Evolutionary conservation across 345 rosid genomes (phyloP), one percentile per base, ranked within the genome.

Genomic region (Erodium maritimum): DNA sequence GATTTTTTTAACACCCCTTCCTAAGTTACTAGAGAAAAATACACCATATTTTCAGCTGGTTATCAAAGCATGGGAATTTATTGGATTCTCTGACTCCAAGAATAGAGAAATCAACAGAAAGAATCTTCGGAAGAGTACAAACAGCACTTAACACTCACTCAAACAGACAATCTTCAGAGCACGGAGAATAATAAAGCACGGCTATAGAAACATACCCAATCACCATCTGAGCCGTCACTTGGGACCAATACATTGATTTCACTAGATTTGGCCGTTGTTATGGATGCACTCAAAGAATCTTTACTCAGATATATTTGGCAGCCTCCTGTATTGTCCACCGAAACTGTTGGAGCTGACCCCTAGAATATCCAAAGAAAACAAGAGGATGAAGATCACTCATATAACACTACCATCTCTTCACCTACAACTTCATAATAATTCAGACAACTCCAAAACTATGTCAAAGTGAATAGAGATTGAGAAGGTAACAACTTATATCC

Each of bases 291-390:
- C 66, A 88, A 57, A 18, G 93, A 78, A 61, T 83, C 88, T 66
- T 83, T 83, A 83, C 86, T 80, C 58, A 91, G 74, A 74, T 88
- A 88, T 65, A 91, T 66, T 71, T 86, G 98, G 73, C 95, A 89
- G 55, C 93, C 95, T 50, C 73, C 69, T 0, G 98, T 86, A 77
- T 88, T 91, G 79, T 91, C 98, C 69, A 88, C 93, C 48, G 96
- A 88, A 58, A 91, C 72, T 23, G 98, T 81, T 56, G 98, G 98
- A 73, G 98, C 95, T 54, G 89, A 82, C 52, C 96, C 98, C 96
- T 91, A 67, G 5, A 70, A 72, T 42, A 60, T 50, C 56, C 61
- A 67, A 51, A 58, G 58, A 53, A 59, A 55, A 60, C 34, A 33
- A 61, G 58, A 64, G 45, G 62, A 4, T 8, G 14, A 7, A 42